These are phyloP conservation scores for Chlamydomonas reinhardtii DNA, from an alignment of 163 green algal species.

Conservation along the genomic window DNA sequence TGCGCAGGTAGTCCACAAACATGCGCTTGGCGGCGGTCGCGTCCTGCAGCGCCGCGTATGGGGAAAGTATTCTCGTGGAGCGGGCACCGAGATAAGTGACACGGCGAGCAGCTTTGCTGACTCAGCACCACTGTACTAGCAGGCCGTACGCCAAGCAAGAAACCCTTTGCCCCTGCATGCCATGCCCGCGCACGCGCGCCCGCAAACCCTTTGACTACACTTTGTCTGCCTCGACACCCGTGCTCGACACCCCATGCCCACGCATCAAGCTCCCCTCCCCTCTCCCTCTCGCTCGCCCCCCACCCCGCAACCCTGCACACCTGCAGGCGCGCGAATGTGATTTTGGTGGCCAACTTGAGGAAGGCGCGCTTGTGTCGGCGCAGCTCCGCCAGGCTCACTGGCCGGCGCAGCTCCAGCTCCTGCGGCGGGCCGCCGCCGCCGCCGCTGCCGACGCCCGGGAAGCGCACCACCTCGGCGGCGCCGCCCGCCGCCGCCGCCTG, in stretches of 20 bases:
- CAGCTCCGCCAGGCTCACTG: constrained; percentile 73
- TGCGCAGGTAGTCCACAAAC: constrained; percentile 86
- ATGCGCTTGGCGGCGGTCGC: constrained; percentile 70
- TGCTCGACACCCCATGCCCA: too few relatives aligned
- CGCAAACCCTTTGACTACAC: too few relatives aligned
- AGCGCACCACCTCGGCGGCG: constrained; percentile 56
- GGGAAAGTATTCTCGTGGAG: too few relatives aligned
- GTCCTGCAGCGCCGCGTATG: constrained; percentile 44
- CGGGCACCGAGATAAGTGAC: too few relatives aligned
- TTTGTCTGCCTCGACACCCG: too few relatives aligned
- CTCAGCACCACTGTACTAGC: too few relatives aligned
- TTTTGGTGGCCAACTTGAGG: constrained; percentile 87
- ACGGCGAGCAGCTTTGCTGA: too few relatives aligned
- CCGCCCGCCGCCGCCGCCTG: constrained; percentile 61
- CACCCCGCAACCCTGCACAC: neutral
- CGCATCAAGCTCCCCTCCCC: neutral
- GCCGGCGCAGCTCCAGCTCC: constrained; percentile 49
- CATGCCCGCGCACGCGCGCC: too few relatives aligned
- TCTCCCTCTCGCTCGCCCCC: too few relatives aligned
- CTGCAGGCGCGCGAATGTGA: constrained; percentile 66
- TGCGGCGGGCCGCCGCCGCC: constrained; percentile 38
- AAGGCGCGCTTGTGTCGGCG: constrained; percentile 90
- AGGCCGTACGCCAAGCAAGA: too few relatives aligned
- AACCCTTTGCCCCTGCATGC: too few relatives aligned
- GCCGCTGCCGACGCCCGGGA: neutral